A percentile compares a stretch with the other conserved stretches of the same genome.
phyloP scores from a whole-genome alignment of 1,284 basidiomycete genomes.

The Rhodotorula sp. region DNA sequence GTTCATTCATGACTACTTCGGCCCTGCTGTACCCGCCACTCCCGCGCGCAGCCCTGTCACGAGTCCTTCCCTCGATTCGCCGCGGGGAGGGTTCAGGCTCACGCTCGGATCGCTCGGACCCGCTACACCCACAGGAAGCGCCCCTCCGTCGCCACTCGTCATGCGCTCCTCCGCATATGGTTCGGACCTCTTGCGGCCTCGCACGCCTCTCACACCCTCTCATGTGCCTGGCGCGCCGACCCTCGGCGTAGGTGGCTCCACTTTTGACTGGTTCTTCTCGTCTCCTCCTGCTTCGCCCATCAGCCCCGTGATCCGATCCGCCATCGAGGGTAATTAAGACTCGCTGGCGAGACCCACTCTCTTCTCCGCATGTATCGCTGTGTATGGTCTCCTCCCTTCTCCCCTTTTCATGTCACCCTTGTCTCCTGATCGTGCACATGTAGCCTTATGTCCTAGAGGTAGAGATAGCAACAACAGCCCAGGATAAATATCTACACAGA shows the following conservation, averaged over 20 bases:
- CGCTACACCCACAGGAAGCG: neutral
- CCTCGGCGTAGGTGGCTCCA: slow-evolving; percentile 10
- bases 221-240: slow-evolving; percentile 34
- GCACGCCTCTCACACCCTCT: slow-evolving; percentile 39
- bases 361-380: neutral
- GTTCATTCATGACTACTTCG: too few species aligned
- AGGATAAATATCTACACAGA: neutral
- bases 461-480: neutral
- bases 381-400: too few species aligned
- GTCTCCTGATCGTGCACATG: neutral
- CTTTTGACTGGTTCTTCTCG: slow-evolving; percentile 29
- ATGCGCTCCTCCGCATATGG: slow-evolving; percentile 33
- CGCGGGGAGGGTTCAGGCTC: neutral
- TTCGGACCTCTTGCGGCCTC: slow-evolving; percentile 24
- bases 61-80: neutral
- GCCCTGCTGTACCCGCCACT: too few species aligned
- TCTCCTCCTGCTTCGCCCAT: slow-evolving; percentile 23
- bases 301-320: slow-evolving; percentile 5
- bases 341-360: neutral
- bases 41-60: neutral
- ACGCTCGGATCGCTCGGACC: neutral
- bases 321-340: neutral
- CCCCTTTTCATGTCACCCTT: too few species aligned
- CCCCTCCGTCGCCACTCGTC: slow-evolving; percentile 23
- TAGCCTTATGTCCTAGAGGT: neutral